These are phyloP conservation scores for Colletotrichum spaethianum DNA, from an alignment of 2,329 filamentous ascomycete species.

Conservation along the genomic window DNA sequence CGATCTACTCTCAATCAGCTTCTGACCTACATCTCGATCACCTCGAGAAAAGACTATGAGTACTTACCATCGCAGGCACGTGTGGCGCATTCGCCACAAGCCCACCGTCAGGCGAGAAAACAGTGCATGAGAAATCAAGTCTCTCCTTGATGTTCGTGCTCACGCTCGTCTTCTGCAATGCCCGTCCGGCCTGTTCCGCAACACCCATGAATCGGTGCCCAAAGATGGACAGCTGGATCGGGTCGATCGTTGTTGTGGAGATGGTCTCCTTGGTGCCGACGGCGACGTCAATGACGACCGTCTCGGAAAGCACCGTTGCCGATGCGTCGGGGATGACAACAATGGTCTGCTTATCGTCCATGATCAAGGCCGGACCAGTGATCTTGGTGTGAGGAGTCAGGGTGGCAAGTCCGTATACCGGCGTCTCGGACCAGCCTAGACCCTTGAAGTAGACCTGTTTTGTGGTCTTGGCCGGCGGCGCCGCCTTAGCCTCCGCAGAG, in stretches of 20 bases:
- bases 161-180: constrained; percentile 84
- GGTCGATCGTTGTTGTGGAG: constrained; percentile 64
- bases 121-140: constrained; percentile 84
- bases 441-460: constrained; percentile 43
- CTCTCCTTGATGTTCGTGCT: constrained; percentile 86
- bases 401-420: constrained; percentile 77
- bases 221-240: constrained; percentile 83
- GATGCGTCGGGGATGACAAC: constrained; percentile 75
- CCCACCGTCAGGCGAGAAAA: constrained; percentile 82
- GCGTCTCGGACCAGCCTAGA: constrained; percentile 62
- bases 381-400: constrained; percentile 72
- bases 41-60: neutral
- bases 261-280: constrained; percentile 35
- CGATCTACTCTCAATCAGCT: constrained; percentile 58
- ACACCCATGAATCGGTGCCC: constrained; percentile 88
- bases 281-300: constrained; percentile 59
- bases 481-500: constrained; percentile 1
- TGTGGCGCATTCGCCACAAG: constrained; percentile 84
- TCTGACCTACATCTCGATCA: accelerated
- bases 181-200: constrained; percentile 86
- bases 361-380: constrained; percentile 76
- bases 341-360: constrained; percentile 79
- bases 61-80: constrained; percentile 74
- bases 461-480: constrained; percentile 23
- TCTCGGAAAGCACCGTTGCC: constrained; percentile 59